phyloP scores from a whole-genome alignment of 1,284 basidiomycete genomes.

The Puccinia hordei region DNA sequence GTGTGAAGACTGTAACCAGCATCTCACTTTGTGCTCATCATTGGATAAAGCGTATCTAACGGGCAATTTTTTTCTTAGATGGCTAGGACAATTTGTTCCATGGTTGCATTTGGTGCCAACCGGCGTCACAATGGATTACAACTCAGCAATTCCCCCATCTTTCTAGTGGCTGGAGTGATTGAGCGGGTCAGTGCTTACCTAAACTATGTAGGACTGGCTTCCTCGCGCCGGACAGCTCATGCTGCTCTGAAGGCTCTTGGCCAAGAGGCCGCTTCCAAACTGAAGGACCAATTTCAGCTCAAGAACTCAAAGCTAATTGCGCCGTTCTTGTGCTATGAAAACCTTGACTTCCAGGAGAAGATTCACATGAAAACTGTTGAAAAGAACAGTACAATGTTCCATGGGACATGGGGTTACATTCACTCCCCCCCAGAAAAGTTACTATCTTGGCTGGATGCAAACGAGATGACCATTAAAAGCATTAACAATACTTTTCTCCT shows the following conservation, averaged over 20 bases:
- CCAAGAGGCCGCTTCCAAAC: too few species aligned
- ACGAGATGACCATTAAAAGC: too few species aligned
- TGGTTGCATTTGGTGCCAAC: background rate
- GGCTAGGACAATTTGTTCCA: background rate
- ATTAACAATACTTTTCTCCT: too few species aligned
- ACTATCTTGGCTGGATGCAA: too few species aligned
- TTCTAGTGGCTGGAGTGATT: background rate
- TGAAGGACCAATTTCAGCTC: background rate
- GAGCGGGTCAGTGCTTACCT: background rate
- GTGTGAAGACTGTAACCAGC: too few species aligned
- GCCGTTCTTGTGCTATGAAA: conserved; percentile 16
- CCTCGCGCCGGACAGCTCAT: background rate
- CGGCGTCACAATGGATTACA: background rate
- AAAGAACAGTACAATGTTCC: background rate
- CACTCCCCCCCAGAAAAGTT: too few species aligned
- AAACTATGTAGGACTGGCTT: conserved; percentile 7
- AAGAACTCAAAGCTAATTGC: background rate
- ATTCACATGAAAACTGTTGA: conserved; percentile 5
- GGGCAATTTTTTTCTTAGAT: too few species aligned
- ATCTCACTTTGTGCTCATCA: too few species aligned
- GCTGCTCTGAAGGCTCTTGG: background rate
- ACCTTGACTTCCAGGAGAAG: conserved; percentile 10
- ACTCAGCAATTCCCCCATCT: background rate
- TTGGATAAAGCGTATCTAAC: too few species aligned
- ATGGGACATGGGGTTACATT: conserved; percentile 11